These are phyloP conservation scores for Syzygium aromaticum DNA, from an alignment of 345 rosid genomes.

Conservation along the genomic window DNA sequence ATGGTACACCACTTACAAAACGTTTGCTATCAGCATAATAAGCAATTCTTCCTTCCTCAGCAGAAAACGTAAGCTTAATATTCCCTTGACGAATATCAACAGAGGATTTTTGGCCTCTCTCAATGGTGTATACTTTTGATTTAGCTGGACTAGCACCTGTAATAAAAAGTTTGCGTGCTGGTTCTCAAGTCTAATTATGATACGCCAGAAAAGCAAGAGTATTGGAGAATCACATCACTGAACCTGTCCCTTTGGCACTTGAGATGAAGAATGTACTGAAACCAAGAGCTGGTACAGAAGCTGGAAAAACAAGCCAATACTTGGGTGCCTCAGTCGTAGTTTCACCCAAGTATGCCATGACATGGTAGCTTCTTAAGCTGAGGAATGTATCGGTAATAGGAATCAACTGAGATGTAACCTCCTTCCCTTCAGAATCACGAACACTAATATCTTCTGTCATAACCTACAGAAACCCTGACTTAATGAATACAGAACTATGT, in stretches of 20 bases:
- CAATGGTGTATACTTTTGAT: conserved; percentile 41
- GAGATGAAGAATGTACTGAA: conserved; percentile 77
- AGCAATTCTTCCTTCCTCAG: conserved; percentile 27
- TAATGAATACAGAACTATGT: background rate
- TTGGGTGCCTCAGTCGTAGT: conserved; percentile 46
- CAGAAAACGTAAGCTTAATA: conserved; percentile 54
- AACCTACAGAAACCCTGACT: conserved; percentile 41
- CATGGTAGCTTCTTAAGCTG: conserved; percentile 56
- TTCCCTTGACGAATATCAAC: conserved; percentile 65
- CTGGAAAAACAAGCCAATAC: conserved; percentile 81
- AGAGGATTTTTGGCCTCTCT: conserved; percentile 26
- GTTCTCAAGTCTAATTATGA: background rate
- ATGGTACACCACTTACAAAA: conserved; percentile 30
- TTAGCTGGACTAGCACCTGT: conserved; percentile 46
- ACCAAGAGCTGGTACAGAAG: conserved; percentile 84
- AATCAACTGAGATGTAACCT: conserved; percentile 76
- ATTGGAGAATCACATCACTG: conserved; percentile 1
- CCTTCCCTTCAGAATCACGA: conserved; percentile 71
- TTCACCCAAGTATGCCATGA: conserved; percentile 65
- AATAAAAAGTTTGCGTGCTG: conserved; percentile 9
- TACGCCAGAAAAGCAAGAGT: conserved; percentile 1
- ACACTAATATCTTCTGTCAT: conserved; percentile 47
- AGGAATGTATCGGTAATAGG: conserved; percentile 52
- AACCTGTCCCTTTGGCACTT: conserved; percentile 55
- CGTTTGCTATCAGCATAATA: conserved; percentile 52